A percentile compares a stretch with the other conserved stretches of the same genome.
These are phyloP conservation scores for Malassezia furfur DNA, from an alignment of 1,284 basidiomycete genomes.

Conservation along the genomic window DNA sequence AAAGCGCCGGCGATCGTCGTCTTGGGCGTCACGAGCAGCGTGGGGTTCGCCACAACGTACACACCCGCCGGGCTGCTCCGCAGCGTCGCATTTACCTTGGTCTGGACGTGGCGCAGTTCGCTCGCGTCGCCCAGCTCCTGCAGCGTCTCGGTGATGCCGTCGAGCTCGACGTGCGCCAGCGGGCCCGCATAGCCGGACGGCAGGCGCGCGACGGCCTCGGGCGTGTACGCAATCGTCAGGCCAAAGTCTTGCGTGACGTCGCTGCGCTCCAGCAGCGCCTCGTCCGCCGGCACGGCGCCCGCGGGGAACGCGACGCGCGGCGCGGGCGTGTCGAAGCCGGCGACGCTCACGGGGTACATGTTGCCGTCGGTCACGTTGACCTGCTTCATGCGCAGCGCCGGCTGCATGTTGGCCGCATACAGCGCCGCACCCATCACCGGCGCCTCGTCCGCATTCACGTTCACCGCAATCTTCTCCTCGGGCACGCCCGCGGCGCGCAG, in stretches of 20 bases:
- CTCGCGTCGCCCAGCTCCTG: constrained; percentile 27
- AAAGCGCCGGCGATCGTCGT: constrained; percentile 35
- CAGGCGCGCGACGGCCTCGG: constrained; percentile 20
- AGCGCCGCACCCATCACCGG: constrained; percentile 84
- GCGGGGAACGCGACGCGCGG: constrained; percentile 24
- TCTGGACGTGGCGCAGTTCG: constrained; percentile 36
- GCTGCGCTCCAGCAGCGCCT: constrained; percentile 23
- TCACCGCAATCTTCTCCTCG: constrained; percentile 52
- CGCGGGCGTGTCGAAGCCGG: constrained; percentile 25
- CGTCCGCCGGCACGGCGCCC: constrained; percentile 23
- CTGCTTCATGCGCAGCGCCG: constrained; percentile 90
- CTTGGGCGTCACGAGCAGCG: constrained; percentile 37
- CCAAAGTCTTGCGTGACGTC: constrained; percentile 31
- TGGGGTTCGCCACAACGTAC: constrained; percentile 28
- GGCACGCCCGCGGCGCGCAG: constrained; percentile 40
- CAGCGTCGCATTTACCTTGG: constrained; percentile 36
- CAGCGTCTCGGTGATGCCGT: constrained; percentile 30
- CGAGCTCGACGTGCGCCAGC: constrained; percentile 28
- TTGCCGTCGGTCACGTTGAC: constrained; percentile 66
- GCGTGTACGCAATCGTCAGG: constrained; percentile 32
- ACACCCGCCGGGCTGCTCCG: constrained; percentile 33
- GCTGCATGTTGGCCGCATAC: constrained; percentile 76
- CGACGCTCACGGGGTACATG: constrained; percentile 34
- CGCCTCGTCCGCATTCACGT: constrained; percentile 95
- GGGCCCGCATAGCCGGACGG: constrained; percentile 15